Conservation (phyloP, 768 basidiomycete species). For the Dioszegia aurantiaca region DNA sequence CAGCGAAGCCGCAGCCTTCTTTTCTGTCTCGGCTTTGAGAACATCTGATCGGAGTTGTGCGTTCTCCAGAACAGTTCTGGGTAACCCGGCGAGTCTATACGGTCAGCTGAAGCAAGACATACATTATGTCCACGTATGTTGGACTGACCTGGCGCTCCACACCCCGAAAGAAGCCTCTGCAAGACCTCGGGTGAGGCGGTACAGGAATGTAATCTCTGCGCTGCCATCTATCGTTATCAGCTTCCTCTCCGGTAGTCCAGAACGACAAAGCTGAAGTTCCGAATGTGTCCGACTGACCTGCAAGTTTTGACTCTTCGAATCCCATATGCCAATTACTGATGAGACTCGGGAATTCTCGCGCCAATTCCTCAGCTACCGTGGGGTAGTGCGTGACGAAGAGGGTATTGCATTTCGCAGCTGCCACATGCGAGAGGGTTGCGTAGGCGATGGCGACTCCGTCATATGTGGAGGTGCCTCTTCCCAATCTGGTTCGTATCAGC, state of each 20-base stretch:
- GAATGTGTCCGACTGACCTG: constrained; percentile 51
- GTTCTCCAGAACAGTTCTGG: constrained; percentile 63
- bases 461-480: constrained; percentile 63
- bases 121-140: neutral
- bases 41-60: constrained; percentile 60
- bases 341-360: constrained; percentile 39
- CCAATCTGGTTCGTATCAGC: constrained; percentile 32
- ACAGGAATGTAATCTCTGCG: constrained; percentile 82
- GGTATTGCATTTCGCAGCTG: constrained; percentile 43
- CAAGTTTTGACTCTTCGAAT: constrained; percentile 65
- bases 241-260: constrained; percentile 3
- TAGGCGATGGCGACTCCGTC: constrained; percentile 63
- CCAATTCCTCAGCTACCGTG: constrained; percentile 60
- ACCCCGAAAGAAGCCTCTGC: constrained; percentile 83
- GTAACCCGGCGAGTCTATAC: constrained; percentile 70
- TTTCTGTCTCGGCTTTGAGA: constrained; percentile 59
- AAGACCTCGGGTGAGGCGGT: constrained; percentile 68
- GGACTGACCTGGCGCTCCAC: constrained; percentile 66
- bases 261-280: neutral
- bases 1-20: constrained; percentile 24
- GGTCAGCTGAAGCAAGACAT: neutral
- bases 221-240: constrained; percentile 59
- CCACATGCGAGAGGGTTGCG: constrained; percentile 43
- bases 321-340: constrained; percentile 80
- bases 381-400: constrained; percentile 97